These are phyloP conservation scores for Sphagnum magellanicum DNA, from an alignment of 228 moss, liverwort and hornwort species.

Conservation along the genomic window DNA sequence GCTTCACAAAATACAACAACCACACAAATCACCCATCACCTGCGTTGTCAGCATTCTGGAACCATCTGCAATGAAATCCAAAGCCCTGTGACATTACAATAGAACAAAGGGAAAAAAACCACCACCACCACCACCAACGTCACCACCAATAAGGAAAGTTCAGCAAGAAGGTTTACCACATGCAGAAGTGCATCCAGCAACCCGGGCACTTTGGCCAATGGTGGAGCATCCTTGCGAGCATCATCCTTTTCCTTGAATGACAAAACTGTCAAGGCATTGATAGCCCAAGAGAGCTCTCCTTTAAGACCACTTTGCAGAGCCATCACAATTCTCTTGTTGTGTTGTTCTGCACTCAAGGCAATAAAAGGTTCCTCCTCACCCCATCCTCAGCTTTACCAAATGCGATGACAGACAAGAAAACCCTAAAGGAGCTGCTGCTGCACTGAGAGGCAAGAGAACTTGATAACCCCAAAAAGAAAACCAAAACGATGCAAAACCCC, in stretches of 20 bases:
- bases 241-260: constrained; percentile 96
- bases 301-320: constrained; percentile 93
- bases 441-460: not conserved
- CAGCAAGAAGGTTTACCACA: constrained; percentile 26
- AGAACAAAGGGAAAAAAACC: too few species aligned
- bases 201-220: constrained; percentile 82
- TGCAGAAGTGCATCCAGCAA: constrained; percentile 77
- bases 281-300: constrained; percentile 89
- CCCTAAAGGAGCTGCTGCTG: not conserved
- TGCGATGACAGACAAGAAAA: not conserved
- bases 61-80: too few species aligned
- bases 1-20: constrained; percentile 9
- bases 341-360: constrained; percentile 53
- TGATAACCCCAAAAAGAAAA: not conserved
- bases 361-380: constrained; percentile 6
- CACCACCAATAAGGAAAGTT: too few species aligned
- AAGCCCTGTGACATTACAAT: too few species aligned
- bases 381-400: constrained; percentile 6
- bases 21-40: not conserved
- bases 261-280: constrained; percentile 72
- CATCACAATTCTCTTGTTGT: constrained; percentile 83
- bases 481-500: too few species aligned
- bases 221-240: constrained; percentile 67
- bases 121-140: too few species aligned
- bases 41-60: too few species aligned